A percentile compares a stretch with the other conserved stretches of the same genome.
Evolutionary conservation across 495 filamentous ascomycete genomes (phyloP).

Genomic region (Gamarada debralockiae): DNA sequence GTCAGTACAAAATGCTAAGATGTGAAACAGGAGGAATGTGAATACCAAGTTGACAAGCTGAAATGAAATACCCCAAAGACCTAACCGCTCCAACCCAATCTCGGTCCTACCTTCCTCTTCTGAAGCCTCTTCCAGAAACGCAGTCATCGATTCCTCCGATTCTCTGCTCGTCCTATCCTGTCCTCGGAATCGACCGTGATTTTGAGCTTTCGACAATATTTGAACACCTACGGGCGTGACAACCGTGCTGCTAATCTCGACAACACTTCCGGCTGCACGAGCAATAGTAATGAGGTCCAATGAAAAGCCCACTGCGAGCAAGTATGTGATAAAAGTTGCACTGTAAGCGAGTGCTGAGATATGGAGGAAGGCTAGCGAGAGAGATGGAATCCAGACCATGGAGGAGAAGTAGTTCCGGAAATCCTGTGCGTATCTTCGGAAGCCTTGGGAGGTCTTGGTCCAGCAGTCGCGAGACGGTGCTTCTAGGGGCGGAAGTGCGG

Average conservation of each 20-base stretch:
- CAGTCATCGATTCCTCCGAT: not conserved
- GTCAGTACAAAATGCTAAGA: not conserved
- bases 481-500: constrained; percentile 6
- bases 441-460: not conserved
- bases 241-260: constrained; percentile 47
- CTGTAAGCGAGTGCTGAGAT: constrained; percentile 57
- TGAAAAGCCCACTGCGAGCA: constrained; percentile 51
- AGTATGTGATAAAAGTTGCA: constrained; percentile 57
- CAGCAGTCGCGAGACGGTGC: not conserved
- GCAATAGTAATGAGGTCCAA: constrained; percentile 48
- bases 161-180: not conserved
- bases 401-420: constrained; percentile 39
- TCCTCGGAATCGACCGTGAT: constrained; percentile 14
- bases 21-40: constrained; percentile 3
- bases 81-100: constrained; percentile 36
- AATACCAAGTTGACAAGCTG: constrained; percentile 37
- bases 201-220: constrained; percentile 27
- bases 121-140: not conserved
- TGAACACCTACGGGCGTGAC: constrained; percentile 36
- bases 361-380: constrained; percentile 52
- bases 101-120: constrained; percentile 21
- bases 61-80: constrained; percentile 39
- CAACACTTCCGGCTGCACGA: constrained; percentile 46
- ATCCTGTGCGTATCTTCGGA: constrained; percentile 21
- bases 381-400: constrained; percentile 47